Evolutionary conservation across 345 rosid genomes (phyloP).

Genomic region (Nasturtium officinale): DNA sequence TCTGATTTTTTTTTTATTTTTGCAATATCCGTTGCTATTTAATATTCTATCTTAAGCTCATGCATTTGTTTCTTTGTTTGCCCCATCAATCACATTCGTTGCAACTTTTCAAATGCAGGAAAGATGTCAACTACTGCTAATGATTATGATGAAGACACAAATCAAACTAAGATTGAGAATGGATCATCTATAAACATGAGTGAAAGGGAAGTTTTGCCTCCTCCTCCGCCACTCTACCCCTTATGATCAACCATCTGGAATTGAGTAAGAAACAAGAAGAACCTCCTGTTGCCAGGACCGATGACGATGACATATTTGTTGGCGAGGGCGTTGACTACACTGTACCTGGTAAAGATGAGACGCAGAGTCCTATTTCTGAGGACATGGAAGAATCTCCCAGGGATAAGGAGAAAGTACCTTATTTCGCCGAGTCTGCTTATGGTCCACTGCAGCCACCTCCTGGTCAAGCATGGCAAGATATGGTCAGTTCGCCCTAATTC

Average conservation of each 20-base stretch:
- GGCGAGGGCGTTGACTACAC: conserved; percentile 81
- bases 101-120: conserved; percentile 46
- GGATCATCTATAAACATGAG: conserved; percentile 42
- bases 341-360: conserved; percentile 77
- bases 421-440: conserved; percentile 73
- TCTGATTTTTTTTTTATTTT: not conserved
- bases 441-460: conserved; percentile 83
- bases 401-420: conserved; percentile 71
- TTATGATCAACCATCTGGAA: conserved; percentile 53
- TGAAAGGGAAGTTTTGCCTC: conserved; percentile 61
- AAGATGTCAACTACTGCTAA: conserved; percentile 54
- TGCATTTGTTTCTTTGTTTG: conserved; percentile 13
- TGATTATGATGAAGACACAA: conserved; percentile 64
- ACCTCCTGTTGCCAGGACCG: conserved; percentile 61
- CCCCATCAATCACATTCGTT: not conserved
- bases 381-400: conserved; percentile 99
- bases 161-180: conserved; percentile 52
- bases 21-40: not conserved
- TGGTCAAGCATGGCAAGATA: conserved; percentile 80
- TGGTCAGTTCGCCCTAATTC: conserved; percentile 48
- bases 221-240: conserved; percentile 77
- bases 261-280: conserved; percentile 60
- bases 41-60: not conserved
- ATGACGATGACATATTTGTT: conserved; percentile 84
- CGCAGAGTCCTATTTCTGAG: conserved; percentile 88